Evolutionary conservation across 805 yeast species (phyloP), one percentile per base, ranked within the genome.

Genomic region (Candida multigemmis): DNA sequence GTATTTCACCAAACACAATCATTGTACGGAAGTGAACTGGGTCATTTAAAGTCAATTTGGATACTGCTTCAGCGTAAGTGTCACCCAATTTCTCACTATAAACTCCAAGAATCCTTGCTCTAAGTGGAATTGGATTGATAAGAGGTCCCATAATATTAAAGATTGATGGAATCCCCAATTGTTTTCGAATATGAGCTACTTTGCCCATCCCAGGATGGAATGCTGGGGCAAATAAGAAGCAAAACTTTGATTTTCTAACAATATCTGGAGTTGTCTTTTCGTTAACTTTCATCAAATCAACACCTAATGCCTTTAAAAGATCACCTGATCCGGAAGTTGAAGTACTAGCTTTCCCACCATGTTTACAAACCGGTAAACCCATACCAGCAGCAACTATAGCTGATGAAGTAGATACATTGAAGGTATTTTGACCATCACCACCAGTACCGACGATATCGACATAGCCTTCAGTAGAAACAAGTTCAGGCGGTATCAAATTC

Each of bases 391-490:
- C 91, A 2, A 91, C 86, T 25, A 91, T 85, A 1, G 96, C 96
- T 2, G 96, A 66, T 3, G 96, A 83, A 0, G 98, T 91, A 10
- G 94, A 80, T 2, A 91, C 98, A 42, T 91, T 91, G 60, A 91
- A 91, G 1, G 99, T 91, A 48, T 91, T 80, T 47, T 91, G 95
- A 2, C 96, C 96, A 48, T 91, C 99, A 10, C 99, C 99, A 15
- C 99, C 99, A 0, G 99, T 91, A 2, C 99, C 99, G 5, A 91
- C 99, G 16, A 91, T 83, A 50, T 91, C 99, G 5, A 79, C 65
- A 39, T 69, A 79, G 0, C 80, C 80, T 1, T 50, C 53, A 1
- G 56, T 41, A 21, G 68, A 70, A 9, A 71, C 68, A 2, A 44
- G 39, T 6, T 53, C 42, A 2, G 64, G 48, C 7, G 65, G 57